These are phyloP conservation scores for Sporisorium scitamineum DNA, from an alignment of 1,284 basidiomycete species.

Conservation along the genomic window DNA sequence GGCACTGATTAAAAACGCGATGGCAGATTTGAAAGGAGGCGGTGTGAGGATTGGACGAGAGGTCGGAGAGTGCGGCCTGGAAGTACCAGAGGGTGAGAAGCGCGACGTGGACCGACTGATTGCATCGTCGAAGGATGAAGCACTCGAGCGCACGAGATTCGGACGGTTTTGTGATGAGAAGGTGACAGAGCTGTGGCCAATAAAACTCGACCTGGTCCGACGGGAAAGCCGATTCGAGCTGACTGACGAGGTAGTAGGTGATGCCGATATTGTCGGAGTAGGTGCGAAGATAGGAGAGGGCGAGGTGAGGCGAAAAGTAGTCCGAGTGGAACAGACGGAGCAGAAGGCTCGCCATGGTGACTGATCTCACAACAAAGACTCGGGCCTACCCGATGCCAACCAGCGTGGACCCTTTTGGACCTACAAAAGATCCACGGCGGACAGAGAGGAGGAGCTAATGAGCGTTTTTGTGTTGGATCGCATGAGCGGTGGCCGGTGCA, in stretches of 20 bases:
- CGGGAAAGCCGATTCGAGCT: slow-evolving; percentile 58
- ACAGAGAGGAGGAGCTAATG: not conserved
- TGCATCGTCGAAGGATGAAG: slow-evolving; percentile 65
- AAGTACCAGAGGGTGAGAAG: slow-evolving; percentile 68
- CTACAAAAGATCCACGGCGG: not conserved
- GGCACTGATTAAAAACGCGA: slow-evolving; percentile 89
- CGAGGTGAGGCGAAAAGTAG: slow-evolving; percentile 68
- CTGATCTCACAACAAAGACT: not conserved
- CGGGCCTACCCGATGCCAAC: not conserved
- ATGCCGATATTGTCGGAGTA: slow-evolving; percentile 68
- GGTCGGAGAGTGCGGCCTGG: slow-evolving; percentile 65
- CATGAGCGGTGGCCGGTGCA: not conserved
- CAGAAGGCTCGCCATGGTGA: slow-evolving; percentile 63
- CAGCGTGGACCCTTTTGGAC: not conserved
- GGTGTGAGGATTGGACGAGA: slow-evolving; percentile 73
- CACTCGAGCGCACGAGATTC: slow-evolving; percentile 65
- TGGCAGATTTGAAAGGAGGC: slow-evolving; percentile 91
- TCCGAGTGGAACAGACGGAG: slow-evolving; percentile 67
- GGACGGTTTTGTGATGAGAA: slow-evolving; percentile 64
- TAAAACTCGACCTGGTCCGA: slow-evolving; percentile 66
- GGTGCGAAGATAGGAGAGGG: slow-evolving; percentile 65
- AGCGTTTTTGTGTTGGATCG: not conserved
- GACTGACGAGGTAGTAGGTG: slow-evolving; percentile 66
- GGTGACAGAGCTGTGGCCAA: slow-evolving; percentile 68
- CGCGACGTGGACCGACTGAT: slow-evolving; percentile 65